Evolutionary conservation across 768 basidiomycete species (phyloP), one percentile per base, ranked within the genome.

Genomic region (Tephrocybe rancida): DNA sequence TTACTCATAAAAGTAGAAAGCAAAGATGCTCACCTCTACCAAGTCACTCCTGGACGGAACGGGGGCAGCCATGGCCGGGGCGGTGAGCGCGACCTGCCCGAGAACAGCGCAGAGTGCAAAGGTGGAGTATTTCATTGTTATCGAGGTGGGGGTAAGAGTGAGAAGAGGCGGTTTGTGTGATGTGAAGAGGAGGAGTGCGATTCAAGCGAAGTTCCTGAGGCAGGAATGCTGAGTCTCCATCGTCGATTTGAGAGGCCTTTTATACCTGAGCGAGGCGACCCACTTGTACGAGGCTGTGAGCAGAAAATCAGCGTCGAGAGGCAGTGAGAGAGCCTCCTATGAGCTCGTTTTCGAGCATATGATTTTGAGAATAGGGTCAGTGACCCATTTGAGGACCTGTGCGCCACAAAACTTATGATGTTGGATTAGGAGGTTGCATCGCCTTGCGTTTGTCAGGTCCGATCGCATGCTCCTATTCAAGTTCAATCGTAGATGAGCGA

Each of bases 221-320:
- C 29, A n/a, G 46, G 6, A 34, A 32, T 18, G 10, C 27, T 52
- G 21, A 5, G 5, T 24, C 16, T 10, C 18, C 25, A 38, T 46
- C 1, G 25, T 14, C 14, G 8, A 16, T 26, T 19, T 22, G 5
- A 21, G 29, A 18, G 18, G 6, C 37, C 39, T 53, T 53, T 27
- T 53, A 53, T 53, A 47, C 45, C 29, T 30, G 2, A 4, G 16
- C n/a, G 24, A 11, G 1, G 14, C 22, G 37, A 52, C 35, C 44
- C 52, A 39, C 52, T 48, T 11, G 24, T 21, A 21, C 5, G 45
- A 48, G 52, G 52, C 52, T 30, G 45, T 53, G 37, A 26, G n/a
- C 18, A n/a, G n/a, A n/a, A n/a, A n/a, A n/a, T n/a, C n/a, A 27
- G 18, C 5, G 13, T 29, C 10, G 27, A 18, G 32, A 39, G 37